Base-by-base conservation (phyloP, 179 eudicot species). In the Actinidia arguta region DNA sequence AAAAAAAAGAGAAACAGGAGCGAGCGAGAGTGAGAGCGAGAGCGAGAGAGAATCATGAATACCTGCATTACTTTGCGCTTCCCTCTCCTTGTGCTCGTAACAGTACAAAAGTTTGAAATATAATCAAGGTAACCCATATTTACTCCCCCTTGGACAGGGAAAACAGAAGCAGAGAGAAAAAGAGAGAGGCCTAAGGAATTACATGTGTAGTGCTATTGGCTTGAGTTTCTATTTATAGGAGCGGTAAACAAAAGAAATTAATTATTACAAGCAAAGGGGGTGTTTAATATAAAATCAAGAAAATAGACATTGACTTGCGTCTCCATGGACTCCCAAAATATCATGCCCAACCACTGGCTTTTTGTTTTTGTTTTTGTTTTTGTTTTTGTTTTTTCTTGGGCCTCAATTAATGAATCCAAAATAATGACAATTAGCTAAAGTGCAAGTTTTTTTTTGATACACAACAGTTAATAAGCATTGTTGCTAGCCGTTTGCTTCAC, bases 51-150 rank as follows among this genome's bases (percentile, higher is more conserved):
- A 68, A 2, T 6, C 11, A 5, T 2, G 48, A 68, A 22, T 86
- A 91, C 95, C 92, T 88, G 91, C 78, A 89, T 63, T 36, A 92
- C 91, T 73, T 80, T 90, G 84, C 92, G 92, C 84, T 82, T 89
- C 81, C 82, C 84, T 63, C 69, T 84, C 70, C 89, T 88, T 52
- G 85, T 80, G 76, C 86, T 80, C 82, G 87, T 84, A 77, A 87
- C 86, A 73, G 87, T 84, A 86, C 86, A 91, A 51, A 89, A 85
- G 83, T 88, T 75, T 67, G 86, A 82, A 47, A 92, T 76, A 84
- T 88, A 84, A 81, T 88, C 92, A 39, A 92, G 87, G 48, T 82
- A 92, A 79, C 95, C 95, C 95, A 92, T 88, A 17, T 74, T 70
- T 39, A 12, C 48, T 52, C 17, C 54, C 36, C 31, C 36, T 55